phyloP scores from a whole-genome alignment of 2,329 filamentous ascomycete genomes.

The Hypoxylon sp. region DNA sequence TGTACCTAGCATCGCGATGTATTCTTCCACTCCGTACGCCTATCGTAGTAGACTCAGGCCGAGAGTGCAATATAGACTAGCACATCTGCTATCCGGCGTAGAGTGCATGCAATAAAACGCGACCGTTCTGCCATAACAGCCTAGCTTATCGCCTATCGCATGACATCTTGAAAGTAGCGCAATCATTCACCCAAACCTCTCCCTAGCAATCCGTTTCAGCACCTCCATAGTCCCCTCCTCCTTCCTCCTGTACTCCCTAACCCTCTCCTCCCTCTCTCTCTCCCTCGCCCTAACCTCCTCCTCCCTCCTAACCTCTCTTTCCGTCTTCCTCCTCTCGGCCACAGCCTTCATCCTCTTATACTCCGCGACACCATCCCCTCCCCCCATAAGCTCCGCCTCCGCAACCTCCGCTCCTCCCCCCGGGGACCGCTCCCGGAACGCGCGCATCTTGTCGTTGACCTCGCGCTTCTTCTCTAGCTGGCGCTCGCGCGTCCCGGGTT shows the following conservation, averaged over 20 bases:
- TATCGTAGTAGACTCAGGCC: background rate
- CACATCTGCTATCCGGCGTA: background rate
- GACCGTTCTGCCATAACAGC: too few species aligned
- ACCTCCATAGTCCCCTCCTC: constrained; percentile 89
- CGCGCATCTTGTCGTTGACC: constrained; percentile 77
- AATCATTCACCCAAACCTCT: constrained; percentile 75
- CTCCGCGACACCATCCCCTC: constrained; percentile 70
- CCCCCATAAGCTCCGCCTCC: constrained; percentile 84
- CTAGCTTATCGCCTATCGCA: background rate
- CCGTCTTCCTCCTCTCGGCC: constrained; percentile 81
- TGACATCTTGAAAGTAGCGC: background rate
- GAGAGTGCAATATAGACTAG: background rate
- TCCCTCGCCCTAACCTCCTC: constrained; percentile 82
- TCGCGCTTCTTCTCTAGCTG: constrained; percentile 87
- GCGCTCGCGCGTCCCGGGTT: constrained; percentile 84
- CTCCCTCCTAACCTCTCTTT: constrained; percentile 85
- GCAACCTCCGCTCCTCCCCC: constrained; percentile 67
- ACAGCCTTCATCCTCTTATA: constrained; percentile 76
- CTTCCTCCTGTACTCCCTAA: constrained; percentile 77
- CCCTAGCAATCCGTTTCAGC: constrained; percentile 81
- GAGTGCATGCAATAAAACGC: background rate
- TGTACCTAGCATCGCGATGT: background rate
- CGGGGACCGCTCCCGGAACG: constrained; percentile 77
- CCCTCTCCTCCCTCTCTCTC: constrained; percentile 81
- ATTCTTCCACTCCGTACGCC: background rate